Percentiles rank a stretch among this genome's conserved stretches.
phyloP scores from a whole-genome alignment of 257 asterid genomes.

The Petunia secreta region DNA sequence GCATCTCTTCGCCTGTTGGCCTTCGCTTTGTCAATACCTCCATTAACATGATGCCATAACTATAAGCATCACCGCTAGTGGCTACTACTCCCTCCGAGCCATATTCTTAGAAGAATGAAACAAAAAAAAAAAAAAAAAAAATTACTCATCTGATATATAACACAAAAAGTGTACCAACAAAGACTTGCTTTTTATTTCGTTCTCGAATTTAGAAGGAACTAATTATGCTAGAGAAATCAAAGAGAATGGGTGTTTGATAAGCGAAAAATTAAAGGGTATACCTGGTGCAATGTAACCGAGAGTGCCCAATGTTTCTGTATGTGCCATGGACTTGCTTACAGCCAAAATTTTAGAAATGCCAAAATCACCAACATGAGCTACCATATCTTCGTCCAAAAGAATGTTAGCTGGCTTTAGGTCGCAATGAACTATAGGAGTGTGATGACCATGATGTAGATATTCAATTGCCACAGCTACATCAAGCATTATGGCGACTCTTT shows the following conservation, averaged over 20 bases:
- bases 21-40: conserved; percentile 37
- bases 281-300: conserved; percentile 53
- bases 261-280: not conserved
- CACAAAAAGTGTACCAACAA: not conserved
- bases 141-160: not conserved
- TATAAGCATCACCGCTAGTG: conserved; percentile 37
- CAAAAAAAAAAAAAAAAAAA: not conserved
- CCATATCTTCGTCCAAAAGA: conserved; percentile 43
- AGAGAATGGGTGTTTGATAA: not conserved
- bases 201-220: not conserved
- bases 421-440: conserved; percentile 38
- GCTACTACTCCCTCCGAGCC: conserved; percentile 46
- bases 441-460: conserved; percentile 42
- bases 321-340: conserved; percentile 19
- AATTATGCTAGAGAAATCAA: not conserved
- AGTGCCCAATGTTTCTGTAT: conserved; percentile 43
- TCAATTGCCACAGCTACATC: conserved; percentile 45
- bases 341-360: conserved; percentile 44
- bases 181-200: not conserved
- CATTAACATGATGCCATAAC: conserved; percentile 41
- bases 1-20: conserved; percentile 36
- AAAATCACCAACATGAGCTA: conserved; percentile 32
- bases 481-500: conserved; percentile 33
- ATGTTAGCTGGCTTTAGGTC: conserved; percentile 46
- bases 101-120: conserved; percentile 31